Percentiles rank a stretch among this genome's conserved stretches.
Conservation (phyloP, 345 rosid genomes). For the Murraya paniculata region DNA sequence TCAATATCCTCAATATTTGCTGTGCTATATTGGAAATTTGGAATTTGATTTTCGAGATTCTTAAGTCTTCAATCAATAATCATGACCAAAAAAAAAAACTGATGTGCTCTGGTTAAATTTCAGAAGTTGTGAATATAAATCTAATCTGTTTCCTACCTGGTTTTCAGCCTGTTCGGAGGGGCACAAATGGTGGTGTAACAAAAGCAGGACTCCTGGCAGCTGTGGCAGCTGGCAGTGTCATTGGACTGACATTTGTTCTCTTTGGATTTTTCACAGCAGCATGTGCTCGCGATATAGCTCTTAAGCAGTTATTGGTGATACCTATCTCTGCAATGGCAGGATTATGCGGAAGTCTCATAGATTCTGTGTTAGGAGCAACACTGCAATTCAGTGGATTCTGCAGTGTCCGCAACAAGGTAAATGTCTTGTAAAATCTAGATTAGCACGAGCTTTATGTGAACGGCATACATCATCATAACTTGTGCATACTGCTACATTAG, state of each 20-base stretch:
- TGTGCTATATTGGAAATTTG: background rate
- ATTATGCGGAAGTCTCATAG: slow-evolving; percentile 75
- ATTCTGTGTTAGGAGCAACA: slow-evolving; percentile 90
- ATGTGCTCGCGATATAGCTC: slow-evolving; percentile 46
- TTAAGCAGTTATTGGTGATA: slow-evolving; percentile 71
- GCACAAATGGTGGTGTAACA: slow-evolving; percentile 96
- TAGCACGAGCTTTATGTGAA: background rate
- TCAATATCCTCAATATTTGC: background rate
- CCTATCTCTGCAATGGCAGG: slow-evolving; percentile 82
- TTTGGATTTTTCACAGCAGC: slow-evolving; percentile 62
- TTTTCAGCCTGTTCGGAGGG: slow-evolving; percentile 79
- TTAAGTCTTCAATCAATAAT: background rate
- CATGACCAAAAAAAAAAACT: background rate
- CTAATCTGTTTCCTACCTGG: slow-evolving; percentile 19
- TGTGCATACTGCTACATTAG: background rate
- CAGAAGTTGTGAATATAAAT: background rate
- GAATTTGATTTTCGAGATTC: background rate
- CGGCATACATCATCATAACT: background rate
- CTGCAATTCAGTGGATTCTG: slow-evolving; percentile 95
- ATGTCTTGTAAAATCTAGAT: background rate
- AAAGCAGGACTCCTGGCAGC: slow-evolving; percentile 81
- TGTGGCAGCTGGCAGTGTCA: slow-evolving; percentile 64
- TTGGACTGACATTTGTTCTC: slow-evolving; percentile 71
- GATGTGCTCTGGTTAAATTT: background rate
- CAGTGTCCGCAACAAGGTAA: slow-evolving; percentile 81